These are phyloP conservation scores for Nematocida minor DNA, from an alignment of 371 early-diverging fungal species.

Conservation along the genomic window DNA sequence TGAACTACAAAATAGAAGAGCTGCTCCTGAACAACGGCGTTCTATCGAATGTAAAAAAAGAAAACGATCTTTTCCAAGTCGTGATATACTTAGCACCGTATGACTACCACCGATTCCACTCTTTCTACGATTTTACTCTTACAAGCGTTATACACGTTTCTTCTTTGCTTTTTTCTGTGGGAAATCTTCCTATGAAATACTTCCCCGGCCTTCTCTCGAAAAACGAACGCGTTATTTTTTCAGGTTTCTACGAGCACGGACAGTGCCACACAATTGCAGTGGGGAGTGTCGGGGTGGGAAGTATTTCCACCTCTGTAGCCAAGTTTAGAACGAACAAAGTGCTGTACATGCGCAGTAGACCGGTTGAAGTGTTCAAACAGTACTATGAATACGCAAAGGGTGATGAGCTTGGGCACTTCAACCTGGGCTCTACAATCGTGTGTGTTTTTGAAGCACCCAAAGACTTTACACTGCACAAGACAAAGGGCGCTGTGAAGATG, in stretches of 20 bases:
- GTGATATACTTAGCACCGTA: slow-evolving; percentile 31
- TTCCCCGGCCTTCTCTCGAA: slow-evolving; percentile 24
- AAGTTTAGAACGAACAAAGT: slow-evolving; percentile 6
- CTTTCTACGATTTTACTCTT: neutral
- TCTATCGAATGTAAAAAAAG: neutral
- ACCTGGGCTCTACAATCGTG: slow-evolving; percentile 38
- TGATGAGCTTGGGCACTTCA: slow-evolving; percentile 22
- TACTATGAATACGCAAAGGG: neutral
- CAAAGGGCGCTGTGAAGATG: neutral
- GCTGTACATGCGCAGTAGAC: neutral
- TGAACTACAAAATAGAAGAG: slow-evolving; percentile 17
- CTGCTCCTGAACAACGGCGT: neutral
- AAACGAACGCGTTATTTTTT: slow-evolving; percentile 30
- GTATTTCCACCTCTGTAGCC: slow-evolving; percentile 1
- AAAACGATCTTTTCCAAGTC: neutral
- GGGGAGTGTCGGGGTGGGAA: slow-evolving; percentile 40
- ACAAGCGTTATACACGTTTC: slow-evolving; percentile 11
- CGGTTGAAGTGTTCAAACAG: neutral
- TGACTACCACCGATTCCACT: slow-evolving; percentile 41
- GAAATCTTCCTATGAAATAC: slow-evolving; percentile 21
- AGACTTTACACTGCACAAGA: neutral
- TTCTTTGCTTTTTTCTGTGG: slow-evolving; percentile 25
- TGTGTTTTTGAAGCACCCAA: slow-evolving; percentile 18
- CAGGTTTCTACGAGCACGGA: neutral
- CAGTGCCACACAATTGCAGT: slow-evolving; percentile 15